Conservation (phyloP, 305 asterid genomes). For the Fraxinus angustifolia region DNA sequence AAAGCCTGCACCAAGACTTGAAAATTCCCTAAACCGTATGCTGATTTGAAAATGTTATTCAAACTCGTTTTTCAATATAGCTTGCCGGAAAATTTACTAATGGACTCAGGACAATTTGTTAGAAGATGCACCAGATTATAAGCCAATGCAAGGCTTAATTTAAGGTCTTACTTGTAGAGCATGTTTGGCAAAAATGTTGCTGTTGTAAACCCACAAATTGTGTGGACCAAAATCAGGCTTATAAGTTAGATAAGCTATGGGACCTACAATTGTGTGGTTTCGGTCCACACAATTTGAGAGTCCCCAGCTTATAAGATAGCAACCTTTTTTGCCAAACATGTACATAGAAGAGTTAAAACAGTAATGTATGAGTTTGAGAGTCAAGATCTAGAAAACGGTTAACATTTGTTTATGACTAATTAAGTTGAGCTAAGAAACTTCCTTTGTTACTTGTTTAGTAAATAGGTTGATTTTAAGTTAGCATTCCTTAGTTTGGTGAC, state of each 20-base stretch:
- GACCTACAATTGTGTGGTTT: neutral
- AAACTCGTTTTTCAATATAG: neutral
- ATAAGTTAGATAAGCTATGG: neutral
- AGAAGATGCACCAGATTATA: neutral
- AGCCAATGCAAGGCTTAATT: neutral
- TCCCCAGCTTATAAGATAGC: neutral
- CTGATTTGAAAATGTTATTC: neutral
- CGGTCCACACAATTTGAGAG: neutral
- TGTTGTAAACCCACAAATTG: neutral
- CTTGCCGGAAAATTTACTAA: neutral
- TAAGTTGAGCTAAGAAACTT: neutral
- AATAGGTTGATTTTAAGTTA: neutral
- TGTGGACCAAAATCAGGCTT: neutral
- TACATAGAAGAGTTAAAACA: neutral
- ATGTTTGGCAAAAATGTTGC: neutral
- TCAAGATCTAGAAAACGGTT: neutral
- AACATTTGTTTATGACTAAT: neutral
- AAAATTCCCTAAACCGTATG: neutral
- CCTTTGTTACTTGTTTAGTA: neutral
- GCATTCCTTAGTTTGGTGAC: neutral
- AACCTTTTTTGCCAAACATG: neutral
- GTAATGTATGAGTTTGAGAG: neutral
- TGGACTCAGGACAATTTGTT: neutral
- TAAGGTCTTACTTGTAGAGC: neutral
- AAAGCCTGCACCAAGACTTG: neutral